Percentiles rank a stretch among this genome's conserved stretches.
These are phyloP conservation scores for Trichoderma asperellum DNA, from an alignment of 2,329 filamentous ascomycete species.

Conservation along the genomic window DNA sequence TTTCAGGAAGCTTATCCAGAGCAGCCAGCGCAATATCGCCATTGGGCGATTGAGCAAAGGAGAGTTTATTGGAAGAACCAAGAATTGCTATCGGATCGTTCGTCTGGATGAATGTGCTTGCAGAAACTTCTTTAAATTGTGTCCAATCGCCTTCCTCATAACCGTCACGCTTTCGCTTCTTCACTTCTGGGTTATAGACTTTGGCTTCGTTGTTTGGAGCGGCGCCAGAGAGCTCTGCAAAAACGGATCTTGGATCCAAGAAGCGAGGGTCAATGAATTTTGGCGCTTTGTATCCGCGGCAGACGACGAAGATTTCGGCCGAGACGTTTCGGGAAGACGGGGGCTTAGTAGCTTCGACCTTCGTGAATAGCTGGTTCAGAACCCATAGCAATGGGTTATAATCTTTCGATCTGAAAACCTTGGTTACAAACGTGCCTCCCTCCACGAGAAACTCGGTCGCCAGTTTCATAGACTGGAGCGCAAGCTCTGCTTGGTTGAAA, in stretches of 20 bases:
- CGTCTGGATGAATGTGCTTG: constrained; percentile 92
- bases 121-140: constrained; percentile 85
- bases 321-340: constrained; percentile 95
- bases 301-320: constrained; percentile 98
- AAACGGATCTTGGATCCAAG: constrained; percentile 85
- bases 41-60: constrained; percentile 78
- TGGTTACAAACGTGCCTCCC: constrained; percentile 93
- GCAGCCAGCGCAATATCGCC: constrained; percentile 86
- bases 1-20: constrained; percentile 82
- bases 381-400: constrained; percentile 97
- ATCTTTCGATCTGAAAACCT: constrained; percentile 96
- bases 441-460: constrained; percentile 90
- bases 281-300: constrained; percentile 90
- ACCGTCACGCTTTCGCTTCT: constrained; percentile 96
- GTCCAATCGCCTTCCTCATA: constrained; percentile 96
- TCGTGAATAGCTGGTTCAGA: constrained; percentile 92
- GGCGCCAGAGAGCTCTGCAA: constrained; percentile 84
- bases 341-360: constrained; percentile 96
- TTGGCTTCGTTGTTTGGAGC: constrained; percentile 96
- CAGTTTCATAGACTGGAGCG: constrained; percentile 86
- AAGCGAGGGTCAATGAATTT: constrained; percentile 93
- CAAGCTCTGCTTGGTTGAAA: constrained; percentile 94
- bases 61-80: constrained; percentile 80
- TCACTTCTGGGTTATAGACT: constrained; percentile 95
- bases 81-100: constrained; percentile 91